These are phyloP conservation scores for Albophoma yamanashiensis DNA, from an alignment of 2,329 filamentous ascomycete genomes.

Conservation along the genomic window DNA sequence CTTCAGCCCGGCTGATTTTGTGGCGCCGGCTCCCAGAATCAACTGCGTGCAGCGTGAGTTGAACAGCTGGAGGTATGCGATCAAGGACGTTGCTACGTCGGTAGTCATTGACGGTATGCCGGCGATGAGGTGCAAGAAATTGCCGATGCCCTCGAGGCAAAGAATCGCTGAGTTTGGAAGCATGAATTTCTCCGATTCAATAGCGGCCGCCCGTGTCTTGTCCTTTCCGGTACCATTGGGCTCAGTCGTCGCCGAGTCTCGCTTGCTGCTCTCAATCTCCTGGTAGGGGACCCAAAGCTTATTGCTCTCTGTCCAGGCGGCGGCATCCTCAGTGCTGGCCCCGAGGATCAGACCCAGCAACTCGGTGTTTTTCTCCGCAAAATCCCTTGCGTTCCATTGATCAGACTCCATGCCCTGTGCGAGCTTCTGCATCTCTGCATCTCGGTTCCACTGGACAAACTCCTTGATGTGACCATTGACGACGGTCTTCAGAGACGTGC, in stretches of 20 bases:
- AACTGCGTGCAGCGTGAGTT: constrained; percentile 95
- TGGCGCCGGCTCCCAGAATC: constrained; percentile 89
- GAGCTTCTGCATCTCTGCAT: constrained; percentile 62
- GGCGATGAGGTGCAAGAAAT: constrained; percentile 72
- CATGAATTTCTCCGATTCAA: constrained; percentile 79
- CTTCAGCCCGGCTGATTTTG: constrained; percentile 75
- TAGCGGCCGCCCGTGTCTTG: constrained; percentile 59
- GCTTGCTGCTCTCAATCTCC: constrained; percentile 23
- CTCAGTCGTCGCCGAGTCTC: constrained; percentile 24
- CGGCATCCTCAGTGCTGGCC: constrained; percentile 59
- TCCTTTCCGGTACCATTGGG: constrained; percentile 45
- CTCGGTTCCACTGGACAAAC: constrained; percentile 62
- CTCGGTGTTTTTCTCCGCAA: constrained; percentile 48
- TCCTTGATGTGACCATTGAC: constrained; percentile 76
- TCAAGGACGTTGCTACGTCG: constrained; percentile 67
- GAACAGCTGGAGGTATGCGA: constrained; percentile 85
- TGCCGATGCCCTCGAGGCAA: constrained; percentile 70
- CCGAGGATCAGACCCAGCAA: constrained; percentile 56
- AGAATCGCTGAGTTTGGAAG: constrained; percentile 74
- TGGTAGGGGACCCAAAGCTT: constrained; percentile 45
- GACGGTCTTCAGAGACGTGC: constrained; percentile 63
- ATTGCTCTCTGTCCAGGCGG: constrained; percentile 52
- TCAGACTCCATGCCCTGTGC: constrained; percentile 71
- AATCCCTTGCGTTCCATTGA: constrained; percentile 70
- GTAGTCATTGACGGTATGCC: constrained; percentile 82